Base-by-base conservation (phyloP, 2,329 filamentous ascomycete genomes). In the Penicillium sp. region DNA sequence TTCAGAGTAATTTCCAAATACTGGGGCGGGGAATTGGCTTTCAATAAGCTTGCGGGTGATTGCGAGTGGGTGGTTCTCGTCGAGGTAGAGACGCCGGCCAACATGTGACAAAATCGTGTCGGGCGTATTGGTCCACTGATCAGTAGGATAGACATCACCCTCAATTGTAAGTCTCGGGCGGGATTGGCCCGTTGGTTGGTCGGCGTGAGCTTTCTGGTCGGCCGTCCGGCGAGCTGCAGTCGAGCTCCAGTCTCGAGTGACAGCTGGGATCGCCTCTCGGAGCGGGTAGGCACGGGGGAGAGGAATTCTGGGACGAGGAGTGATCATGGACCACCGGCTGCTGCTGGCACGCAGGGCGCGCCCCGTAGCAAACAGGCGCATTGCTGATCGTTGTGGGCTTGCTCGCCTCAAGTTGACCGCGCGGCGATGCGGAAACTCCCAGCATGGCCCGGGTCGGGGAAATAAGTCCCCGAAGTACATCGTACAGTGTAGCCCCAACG, bases 31-130 rank as follows among this genome's bases (percentile, higher is more conserved):
- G 63, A 97, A 98, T 47, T 84, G 83, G 39, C 87, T 88, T 71
- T 97, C 87, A 60, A 98, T 94, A 47, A 98, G 84, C 57, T 89
- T 81, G 26, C 93, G 83, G 8, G 93, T 97, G 57, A 97, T 94
- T 53, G 80, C 81, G 23, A 98, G 76, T 16, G 93, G 93, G 60
- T 98, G 93, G 66, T 95, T 83, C 46, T 83, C 79, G 60, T 93
- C 82, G n/a, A 94, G 77, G 67, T 98, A 93, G n/a, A 98, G 76
- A 39, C 79, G 81, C 47, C 88, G 84, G 32, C 81, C 77, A 33
- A 94, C 78, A 41, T 86, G 81, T 15, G 81, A 73, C 33, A 89
- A 71, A 48, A 98, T 90, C 39, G 83, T 84, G 17, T 77, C 57
- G 3, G 91, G 83, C 10, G 86, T 77, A 67, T 98, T 98, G 67